Evolutionary conservation across 177 flowering plant genomes (phyloP).

Genomic region (Vitis hybrid): DNA sequence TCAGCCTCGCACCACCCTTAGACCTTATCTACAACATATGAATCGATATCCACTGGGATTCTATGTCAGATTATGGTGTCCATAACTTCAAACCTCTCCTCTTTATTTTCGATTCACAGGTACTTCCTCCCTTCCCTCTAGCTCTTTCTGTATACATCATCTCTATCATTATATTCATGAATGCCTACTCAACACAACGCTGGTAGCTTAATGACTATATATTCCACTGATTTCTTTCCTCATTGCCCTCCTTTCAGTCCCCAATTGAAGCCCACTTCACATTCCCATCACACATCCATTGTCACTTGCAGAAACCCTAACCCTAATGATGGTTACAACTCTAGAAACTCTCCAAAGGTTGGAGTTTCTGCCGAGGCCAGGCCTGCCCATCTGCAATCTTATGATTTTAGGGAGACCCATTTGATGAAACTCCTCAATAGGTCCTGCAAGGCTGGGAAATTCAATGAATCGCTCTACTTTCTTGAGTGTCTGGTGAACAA

Average conservation of each 20-base stretch:
- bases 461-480: slow-evolving; percentile 59
- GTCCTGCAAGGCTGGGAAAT: slow-evolving; percentile 71
- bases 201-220: slow-evolving; percentile 12
- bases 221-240: slow-evolving; percentile 39
- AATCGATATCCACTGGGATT: not conserved
- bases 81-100: not conserved
- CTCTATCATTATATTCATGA: no score
- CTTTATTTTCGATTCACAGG: not conserved
- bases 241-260: slow-evolving; percentile 22
- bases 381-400: slow-evolving; percentile 31
- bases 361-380: slow-evolving; percentile 38
- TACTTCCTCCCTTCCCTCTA: not conserved
- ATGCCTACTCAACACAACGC: no score
- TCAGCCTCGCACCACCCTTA: no score
- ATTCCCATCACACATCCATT: slow-evolving; percentile 20
- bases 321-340: slow-evolving; percentile 6
- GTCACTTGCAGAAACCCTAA: slow-evolving; percentile 24
- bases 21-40: not conserved
- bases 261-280: slow-evolving; percentile 29
- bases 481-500: slow-evolving; percentile 58
- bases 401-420: slow-evolving; percentile 53
- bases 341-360: slow-evolving; percentile 23
- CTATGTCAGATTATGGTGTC: no score
- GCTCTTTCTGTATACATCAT: no score
- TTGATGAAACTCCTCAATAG: slow-evolving; percentile 52